A percentile compares a stretch with the other conserved stretches of the same genome.
These are phyloP conservation scores for Ophiocordyceps sinensis DNA, from an alignment of 2,329 filamentous ascomycete species.

Conservation along the genomic window DNA sequence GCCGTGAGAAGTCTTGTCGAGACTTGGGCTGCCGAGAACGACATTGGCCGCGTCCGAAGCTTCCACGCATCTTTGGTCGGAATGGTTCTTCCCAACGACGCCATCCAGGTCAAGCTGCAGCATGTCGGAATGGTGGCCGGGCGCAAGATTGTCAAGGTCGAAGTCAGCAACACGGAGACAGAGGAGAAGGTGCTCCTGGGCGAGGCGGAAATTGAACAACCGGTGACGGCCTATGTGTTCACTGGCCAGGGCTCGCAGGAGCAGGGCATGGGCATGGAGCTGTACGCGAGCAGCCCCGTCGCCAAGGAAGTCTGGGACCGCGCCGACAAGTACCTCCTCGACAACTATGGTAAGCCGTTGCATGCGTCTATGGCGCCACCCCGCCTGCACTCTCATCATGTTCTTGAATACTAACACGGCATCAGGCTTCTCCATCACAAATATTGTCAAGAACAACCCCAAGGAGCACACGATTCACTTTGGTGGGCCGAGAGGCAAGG, in stretches of 20 bases:
- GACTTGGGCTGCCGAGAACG: slow-evolving; percentile 98
- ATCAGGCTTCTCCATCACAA: slow-evolving; percentile 82
- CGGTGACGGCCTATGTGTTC: slow-evolving; percentile 92
- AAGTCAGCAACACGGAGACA: slow-evolving; percentile 86
- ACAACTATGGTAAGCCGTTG: slow-evolving; percentile 75
- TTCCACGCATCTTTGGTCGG: slow-evolving; percentile 96
- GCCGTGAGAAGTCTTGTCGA: slow-evolving; percentile 91
- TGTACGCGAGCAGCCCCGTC: slow-evolving; percentile 85
- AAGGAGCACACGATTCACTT: slow-evolving; percentile 98
- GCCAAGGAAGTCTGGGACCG: slow-evolving; percentile 97
- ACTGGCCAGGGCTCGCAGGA: slow-evolving; percentile 97
- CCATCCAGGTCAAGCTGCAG: slow-evolving; percentile 86
- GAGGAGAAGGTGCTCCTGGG: slow-evolving; percentile 93
- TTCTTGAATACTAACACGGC: neutral
- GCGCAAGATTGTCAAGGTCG: slow-evolving; percentile 98
- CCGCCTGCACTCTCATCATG: neutral
- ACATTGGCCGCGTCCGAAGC: slow-evolving; percentile 89
- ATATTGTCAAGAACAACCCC: slow-evolving; percentile 99
- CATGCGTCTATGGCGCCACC: neutral
- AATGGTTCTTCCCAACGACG: slow-evolving; percentile 96
- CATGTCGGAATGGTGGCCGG: slow-evolving; percentile 96
- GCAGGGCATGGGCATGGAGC: slow-evolving; percentile 99
- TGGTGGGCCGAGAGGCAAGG: slow-evolving; percentile 89
- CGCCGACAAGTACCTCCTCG: slow-evolving; percentile 93
- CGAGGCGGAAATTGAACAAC: slow-evolving; percentile 95